A percentile compares a stretch with the other conserved stretches of the same genome.
phyloP scores from a whole-genome alignment of 768 basidiomycete genomes.

The Leccinum aurantiacum region DNA sequence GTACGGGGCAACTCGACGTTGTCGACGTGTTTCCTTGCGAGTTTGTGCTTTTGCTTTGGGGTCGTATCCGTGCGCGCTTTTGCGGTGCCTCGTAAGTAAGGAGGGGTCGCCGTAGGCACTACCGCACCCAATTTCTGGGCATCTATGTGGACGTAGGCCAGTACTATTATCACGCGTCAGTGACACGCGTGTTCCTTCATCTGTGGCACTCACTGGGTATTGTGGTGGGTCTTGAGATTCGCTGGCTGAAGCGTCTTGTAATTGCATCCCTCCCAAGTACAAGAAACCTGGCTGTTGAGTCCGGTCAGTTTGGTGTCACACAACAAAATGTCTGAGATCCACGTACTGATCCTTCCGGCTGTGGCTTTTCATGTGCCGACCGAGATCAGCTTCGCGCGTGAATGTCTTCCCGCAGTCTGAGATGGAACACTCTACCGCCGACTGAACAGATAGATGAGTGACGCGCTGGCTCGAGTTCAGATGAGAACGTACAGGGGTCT shows the following conservation, averaged over 20 bases:
- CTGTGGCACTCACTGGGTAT: slow-evolving; percentile 27
- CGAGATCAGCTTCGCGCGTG: slow-evolving; percentile 26
- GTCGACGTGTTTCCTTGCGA: not conserved
- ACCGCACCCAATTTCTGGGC: slow-evolving; percentile 15
- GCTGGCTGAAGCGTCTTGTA: slow-evolving; percentile 27
- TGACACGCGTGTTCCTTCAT: not conserved
- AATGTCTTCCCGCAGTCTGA: slow-evolving; percentile 15
- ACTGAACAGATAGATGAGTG: not conserved
- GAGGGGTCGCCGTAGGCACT: slow-evolving; percentile 19
- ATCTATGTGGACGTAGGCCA: slow-evolving; percentile 10
- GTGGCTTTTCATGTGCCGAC: slow-evolving; percentile 30
- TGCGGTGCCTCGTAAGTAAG: slow-evolving; percentile 24
- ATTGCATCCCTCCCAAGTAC: slow-evolving; percentile 19
- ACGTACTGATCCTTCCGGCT: slow-evolving; percentile 25
- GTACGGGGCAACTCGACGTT: no score
- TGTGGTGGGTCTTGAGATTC: slow-evolving; percentile 28
- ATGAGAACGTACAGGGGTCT: not conserved
- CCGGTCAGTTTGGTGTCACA: not conserved
- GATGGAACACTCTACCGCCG: not conserved
- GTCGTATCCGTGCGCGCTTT: slow-evolving; percentile 15
- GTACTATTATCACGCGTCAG: slow-evolving; percentile 13
- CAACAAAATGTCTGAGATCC: not conserved
- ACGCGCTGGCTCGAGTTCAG: not conserved
- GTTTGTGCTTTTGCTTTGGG: slow-evolving; percentile 6
- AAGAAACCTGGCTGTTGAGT: slow-evolving; percentile 22